Evolutionary conservation across 306 rosid genomes (phyloP), one percentile per base, ranked within the genome.

Genomic region (Vicia villosa): DNA sequence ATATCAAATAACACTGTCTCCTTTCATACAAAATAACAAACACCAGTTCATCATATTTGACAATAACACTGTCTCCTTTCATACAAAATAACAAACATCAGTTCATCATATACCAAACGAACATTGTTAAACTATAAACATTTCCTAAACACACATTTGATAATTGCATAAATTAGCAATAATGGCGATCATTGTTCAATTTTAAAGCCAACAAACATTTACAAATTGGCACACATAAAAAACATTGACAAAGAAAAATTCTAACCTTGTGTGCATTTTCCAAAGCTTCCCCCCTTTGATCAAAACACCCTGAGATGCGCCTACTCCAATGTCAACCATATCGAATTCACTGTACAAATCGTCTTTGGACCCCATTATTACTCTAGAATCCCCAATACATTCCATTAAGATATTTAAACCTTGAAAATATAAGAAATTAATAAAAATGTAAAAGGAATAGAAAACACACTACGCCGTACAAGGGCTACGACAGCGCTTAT

Each of bases 301-400:
- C 47, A 92, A 84, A 46, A 92, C 89, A 42, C 98, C 98, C 66
- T 86, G 96, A 59, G 93, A 84, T 42, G 98, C 98, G 40, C 98
- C 98, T 24, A 92, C 96, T 28, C 98, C 96, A 2, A 93, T 92
- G 10, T 96, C 98, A 54, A 92, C 98, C 98, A 92, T 89, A 47
- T n/a, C n/a, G n/a, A n/a, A n/a, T n/a, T n/a, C n/a, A n/a, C n/a
- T n/a, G n/a, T n/a, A n/a, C n/a, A n/a, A n/a, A n/a, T n/a, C n/a
- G n/a, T n/a, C n/a, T n/a, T n/a, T n/a, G n/a, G n/a, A n/a, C n/a
- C n/a, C n/a, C n/a, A n/a, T n/a, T n/a, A n/a, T n/a, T n/a, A n/a
- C n/a, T n/a, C n/a, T n/a, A n/a, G n/a, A n/a, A n/a, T n/a, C n/a
- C n/a, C n/a, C n/a, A n/a, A n/a, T n/a, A n/a, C n/a, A n/a, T n/a